phyloP scores from a whole-genome alignment of 2,329 filamentous ascomycete genomes.

The Macrophomina tecta region DNA sequence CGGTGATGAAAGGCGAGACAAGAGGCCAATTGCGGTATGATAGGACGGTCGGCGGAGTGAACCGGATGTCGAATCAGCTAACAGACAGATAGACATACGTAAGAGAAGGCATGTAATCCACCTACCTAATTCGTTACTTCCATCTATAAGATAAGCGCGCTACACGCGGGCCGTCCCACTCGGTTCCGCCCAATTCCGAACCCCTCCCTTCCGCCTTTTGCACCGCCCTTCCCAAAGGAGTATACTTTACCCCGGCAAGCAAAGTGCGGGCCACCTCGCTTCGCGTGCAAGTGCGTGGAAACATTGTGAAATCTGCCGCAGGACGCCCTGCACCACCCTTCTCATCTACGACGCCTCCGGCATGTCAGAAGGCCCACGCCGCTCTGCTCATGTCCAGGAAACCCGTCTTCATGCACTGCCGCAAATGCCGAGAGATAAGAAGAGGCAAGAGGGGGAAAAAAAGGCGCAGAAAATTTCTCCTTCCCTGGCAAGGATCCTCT shows the following conservation, averaged over 20 bases:
- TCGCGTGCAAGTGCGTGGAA: background rate
- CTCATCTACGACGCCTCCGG: background rate
- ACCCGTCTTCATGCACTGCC: too few species aligned
- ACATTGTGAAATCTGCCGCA: background rate
- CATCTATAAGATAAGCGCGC: background rate
- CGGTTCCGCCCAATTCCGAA: background rate
- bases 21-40: too few species aligned
- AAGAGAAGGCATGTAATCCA: too few species aligned
- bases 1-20: too few species aligned
- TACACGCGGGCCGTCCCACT: slow-evolving; percentile 20
- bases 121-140: background rate
- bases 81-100: too few species aligned
- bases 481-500: background rate
- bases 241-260: background rate
- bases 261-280: slow-evolving; percentile 1
- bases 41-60: too few species aligned
- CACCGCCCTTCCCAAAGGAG: slow-evolving; percentile 2
- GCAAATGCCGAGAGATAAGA: too few species aligned
- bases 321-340: background rate
- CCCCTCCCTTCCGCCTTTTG: background rate
- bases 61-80: background rate
- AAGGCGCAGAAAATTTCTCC: too few species aligned
- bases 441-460: too few species aligned
- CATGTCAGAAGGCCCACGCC: background rate
- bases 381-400: background rate